Percentiles rank a stretch among this genome's conserved stretches.
Evolutionary conservation across 2,329 filamentous ascomycete genomes (phyloP).

Genomic region (Leptosphaerulina australis): DNA sequence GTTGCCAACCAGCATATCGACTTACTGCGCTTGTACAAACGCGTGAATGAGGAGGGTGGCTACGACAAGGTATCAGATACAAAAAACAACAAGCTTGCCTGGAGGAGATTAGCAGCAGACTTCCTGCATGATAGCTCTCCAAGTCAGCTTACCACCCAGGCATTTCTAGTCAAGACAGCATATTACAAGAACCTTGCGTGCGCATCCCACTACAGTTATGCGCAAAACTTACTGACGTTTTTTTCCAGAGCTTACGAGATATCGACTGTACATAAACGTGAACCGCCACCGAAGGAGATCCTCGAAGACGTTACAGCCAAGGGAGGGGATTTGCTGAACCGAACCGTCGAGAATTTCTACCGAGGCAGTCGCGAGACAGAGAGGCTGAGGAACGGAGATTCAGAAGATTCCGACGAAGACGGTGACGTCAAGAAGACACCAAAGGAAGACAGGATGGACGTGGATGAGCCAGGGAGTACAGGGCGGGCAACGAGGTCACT

Average conservation of each 20-base stretch:
- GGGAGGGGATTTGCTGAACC: constrained; percentile 76
- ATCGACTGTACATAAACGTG: constrained; percentile 73
- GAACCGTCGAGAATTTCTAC: constrained; percentile 78
- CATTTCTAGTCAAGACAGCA: constrained; percentile 82
- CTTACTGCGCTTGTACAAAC: constrained; percentile 77
- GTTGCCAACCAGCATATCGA: constrained; percentile 79
- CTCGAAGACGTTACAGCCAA: constrained; percentile 81
- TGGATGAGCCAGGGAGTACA: constrained; percentile 57
- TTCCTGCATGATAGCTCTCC: constrained; percentile 71
- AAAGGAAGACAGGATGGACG: constrained; percentile 57
- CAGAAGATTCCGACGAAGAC: constrained; percentile 54
- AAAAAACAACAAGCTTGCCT: constrained; percentile 80
- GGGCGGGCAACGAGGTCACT: constrained; percentile 56
- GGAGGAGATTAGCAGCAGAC: constrained; percentile 78
- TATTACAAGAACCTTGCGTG: constrained; percentile 87
- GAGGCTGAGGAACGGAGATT: constrained; percentile 57
- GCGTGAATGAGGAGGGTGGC: constrained; percentile 76
- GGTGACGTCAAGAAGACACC: constrained; percentile 54
- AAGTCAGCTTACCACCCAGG: constrained; percentile 76
- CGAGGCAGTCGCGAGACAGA: constrained; percentile 56
- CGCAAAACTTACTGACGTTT: constrained; percentile 19
- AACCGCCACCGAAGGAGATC: constrained; percentile 86
- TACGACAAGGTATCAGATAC: constrained; percentile 76
- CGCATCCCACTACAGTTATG: constrained; percentile 26
- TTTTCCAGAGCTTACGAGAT: constrained; percentile 76